Percentiles rank a stretch among this genome's conserved stretches.
These are phyloP conservation scores for Podila epicladia DNA, from an alignment of 192 early-diverging fungal species.

Conservation along the genomic window DNA sequence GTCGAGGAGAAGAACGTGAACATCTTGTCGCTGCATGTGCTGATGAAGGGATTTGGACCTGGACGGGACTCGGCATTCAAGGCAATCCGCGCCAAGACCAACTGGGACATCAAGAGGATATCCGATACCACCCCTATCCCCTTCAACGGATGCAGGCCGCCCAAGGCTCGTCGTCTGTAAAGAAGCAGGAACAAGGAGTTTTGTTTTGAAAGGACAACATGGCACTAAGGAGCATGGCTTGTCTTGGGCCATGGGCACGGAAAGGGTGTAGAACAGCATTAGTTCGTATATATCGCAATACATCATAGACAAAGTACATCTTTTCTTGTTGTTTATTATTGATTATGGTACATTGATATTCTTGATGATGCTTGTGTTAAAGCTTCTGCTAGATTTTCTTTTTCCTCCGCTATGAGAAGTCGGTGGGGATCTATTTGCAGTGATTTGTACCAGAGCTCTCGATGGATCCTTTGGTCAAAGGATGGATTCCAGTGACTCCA, in stretches of 20 bases:
- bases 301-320: too few species aligned
- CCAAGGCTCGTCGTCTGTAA: conserved; percentile 88
- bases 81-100: conserved; percentile 77
- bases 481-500: conserved; percentile 42
- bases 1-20: conserved; percentile 73
- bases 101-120: conserved; percentile 80
- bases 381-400: too few species aligned
- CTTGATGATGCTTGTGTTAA: too few species aligned
- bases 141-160: conserved; percentile 92
- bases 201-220: too few species aligned
- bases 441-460: neutral
- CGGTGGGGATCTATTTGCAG: too few species aligned
- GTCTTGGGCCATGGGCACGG: too few species aligned
- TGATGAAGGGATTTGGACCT: conserved; percentile 90
- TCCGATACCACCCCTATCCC: conserved; percentile 92
- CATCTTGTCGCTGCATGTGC: conserved; percentile 75
- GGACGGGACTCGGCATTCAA: conserved; percentile 93
- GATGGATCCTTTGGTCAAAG: conserved; percentile 10
- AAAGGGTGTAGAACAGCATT: too few species aligned
- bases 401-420: too few species aligned
- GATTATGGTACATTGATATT: too few species aligned
- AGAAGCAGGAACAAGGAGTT: neutral
- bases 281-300: too few species aligned
- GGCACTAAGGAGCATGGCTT: too few species aligned
- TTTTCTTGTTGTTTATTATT: too few species aligned